A percentile compares a stretch with the other conserved stretches of the same genome.
These are phyloP conservation scores for Puccinia novopanici DNA, from an alignment of 1,284 basidiomycete genomes.

Conservation along the genomic window DNA sequence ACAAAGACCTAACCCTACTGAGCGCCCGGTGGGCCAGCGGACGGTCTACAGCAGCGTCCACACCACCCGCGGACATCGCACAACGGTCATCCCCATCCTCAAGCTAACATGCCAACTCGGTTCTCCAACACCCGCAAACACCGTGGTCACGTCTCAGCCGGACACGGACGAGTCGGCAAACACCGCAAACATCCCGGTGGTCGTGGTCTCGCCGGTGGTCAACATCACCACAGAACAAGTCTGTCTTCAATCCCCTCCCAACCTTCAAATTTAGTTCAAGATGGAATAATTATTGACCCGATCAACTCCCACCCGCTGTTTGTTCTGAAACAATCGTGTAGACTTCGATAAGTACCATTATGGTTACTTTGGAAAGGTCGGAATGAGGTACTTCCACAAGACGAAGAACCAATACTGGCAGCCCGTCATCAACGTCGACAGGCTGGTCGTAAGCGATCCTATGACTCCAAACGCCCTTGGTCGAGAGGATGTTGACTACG, in stretches of 20 bases:
- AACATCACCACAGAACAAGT: constrained; percentile 88
- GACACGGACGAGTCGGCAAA: constrained; percentile 99
- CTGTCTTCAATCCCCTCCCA: constrained; percentile 10
- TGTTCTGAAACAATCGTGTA: constrained; percentile 23
- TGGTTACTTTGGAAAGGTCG: constrained; percentile 94
- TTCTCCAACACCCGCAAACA: constrained; percentile 97
- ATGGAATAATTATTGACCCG: neutral
- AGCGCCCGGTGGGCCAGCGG: too few species aligned
- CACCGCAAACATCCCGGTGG: constrained; percentile 99
- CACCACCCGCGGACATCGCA: neutral
- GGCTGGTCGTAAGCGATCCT: constrained; percentile 62
- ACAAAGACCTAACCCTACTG: constrained; percentile 27
- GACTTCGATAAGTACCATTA: constrained; percentile 72
- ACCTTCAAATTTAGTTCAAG: neutral
- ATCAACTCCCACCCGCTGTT: neutral
- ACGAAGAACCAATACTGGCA: constrained; percentile 87
- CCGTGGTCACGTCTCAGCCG: constrained; percentile 96
- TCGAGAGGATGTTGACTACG: neutral
- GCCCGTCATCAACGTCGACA: constrained; percentile 96
- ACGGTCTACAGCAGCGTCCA: neutral
- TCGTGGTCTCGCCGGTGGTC: constrained; percentile 99
- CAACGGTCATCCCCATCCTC: neutral
- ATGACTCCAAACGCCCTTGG: constrained; percentile 56
- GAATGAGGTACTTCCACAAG: constrained; percentile 96
- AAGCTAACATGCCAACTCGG: constrained; percentile 78